phyloP scores from a whole-genome alignment of 139 green algal genomes.

The Eudorina sp. region DNA sequence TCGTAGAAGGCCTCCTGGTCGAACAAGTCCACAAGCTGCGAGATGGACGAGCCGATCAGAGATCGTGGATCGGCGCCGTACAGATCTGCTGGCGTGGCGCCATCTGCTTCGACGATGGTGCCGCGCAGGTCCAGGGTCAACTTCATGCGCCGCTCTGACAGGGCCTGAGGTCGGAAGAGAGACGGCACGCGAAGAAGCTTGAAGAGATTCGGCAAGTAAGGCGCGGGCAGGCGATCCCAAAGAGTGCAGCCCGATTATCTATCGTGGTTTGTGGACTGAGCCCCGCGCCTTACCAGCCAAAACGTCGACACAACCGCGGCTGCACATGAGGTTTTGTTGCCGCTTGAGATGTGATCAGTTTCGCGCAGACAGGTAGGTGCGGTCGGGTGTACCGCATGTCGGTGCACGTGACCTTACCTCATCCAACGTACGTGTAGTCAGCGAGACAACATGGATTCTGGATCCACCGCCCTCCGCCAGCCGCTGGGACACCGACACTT shows the following conservation, averaged over 20 bases:
- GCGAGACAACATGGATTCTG: neutral
- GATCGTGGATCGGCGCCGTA: neutral
- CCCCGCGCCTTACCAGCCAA: too few relatives aligned
- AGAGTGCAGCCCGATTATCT: too few relatives aligned
- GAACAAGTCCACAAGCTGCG: constrained; percentile 9
- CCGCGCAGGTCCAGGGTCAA: constrained; percentile 2
- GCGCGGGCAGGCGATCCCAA: too few relatives aligned
- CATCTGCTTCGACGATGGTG: neutral
- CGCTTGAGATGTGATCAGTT: too few relatives aligned
- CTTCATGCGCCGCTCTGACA: neutral
- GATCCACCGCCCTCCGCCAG: neutral
- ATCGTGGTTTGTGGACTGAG: too few relatives aligned
- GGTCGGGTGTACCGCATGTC: too few relatives aligned
- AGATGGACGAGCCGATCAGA: neutral
- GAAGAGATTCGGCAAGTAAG: too few relatives aligned
- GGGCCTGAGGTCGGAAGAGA: too few relatives aligned
- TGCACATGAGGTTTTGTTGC: too few relatives aligned
- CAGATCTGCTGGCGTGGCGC: neutral
- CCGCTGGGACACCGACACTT: neutral
- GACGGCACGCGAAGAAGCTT: neutral
- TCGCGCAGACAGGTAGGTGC: too few relatives aligned
- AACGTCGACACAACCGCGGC: too few relatives aligned
- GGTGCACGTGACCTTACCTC: too few relatives aligned
- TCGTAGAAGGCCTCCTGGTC: neutral
- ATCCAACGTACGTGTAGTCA: neutral